Conservation (phyloP, 345 rosid genomes). For the Clarkia xantiana region DNA sequence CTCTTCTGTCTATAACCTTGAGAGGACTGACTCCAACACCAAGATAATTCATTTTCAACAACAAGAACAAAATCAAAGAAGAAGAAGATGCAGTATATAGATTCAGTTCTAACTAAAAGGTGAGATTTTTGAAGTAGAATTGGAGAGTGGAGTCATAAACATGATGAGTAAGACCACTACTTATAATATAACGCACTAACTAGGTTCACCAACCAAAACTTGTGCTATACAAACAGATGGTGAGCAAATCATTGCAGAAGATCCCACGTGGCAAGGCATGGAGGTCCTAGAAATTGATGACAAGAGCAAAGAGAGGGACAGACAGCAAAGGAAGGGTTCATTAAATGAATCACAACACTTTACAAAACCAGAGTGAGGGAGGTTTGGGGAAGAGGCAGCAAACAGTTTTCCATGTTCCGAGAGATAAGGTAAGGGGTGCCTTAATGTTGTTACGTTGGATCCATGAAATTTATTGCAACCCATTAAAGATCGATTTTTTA, state of each 20-base stretch:
- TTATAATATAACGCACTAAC: neutral
- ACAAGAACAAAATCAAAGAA: neutral
- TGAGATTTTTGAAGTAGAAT: neutral
- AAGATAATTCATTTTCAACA: conserved; percentile 30
- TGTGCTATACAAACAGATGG: neutral
- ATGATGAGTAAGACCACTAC: neutral
- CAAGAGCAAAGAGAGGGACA: conserved; percentile 3
- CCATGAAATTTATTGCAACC: too few relatives aligned
- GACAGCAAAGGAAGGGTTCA: neutral
- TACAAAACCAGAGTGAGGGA: too few relatives aligned
- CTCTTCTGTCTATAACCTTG: conserved; percentile 54
- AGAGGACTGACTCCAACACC: conserved; percentile 57
- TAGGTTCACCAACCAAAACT: conserved; percentile 2
- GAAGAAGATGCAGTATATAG: neutral
- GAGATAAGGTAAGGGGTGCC: conserved; percentile 3
- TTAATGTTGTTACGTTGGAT: neutral
- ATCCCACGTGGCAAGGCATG: conserved; percentile 18
- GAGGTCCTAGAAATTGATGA: conserved; percentile 1
- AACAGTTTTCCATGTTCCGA: neutral
- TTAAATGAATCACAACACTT: neutral
- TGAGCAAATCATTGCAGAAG: neutral
- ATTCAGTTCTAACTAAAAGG: neutral
- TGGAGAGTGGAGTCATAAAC: neutral
- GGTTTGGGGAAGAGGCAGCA: conserved; percentile 2
- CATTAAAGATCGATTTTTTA: too few relatives aligned